Conservation (phyloP, 129 eudicot genomes). For the Ambrosia trifida region DNA sequence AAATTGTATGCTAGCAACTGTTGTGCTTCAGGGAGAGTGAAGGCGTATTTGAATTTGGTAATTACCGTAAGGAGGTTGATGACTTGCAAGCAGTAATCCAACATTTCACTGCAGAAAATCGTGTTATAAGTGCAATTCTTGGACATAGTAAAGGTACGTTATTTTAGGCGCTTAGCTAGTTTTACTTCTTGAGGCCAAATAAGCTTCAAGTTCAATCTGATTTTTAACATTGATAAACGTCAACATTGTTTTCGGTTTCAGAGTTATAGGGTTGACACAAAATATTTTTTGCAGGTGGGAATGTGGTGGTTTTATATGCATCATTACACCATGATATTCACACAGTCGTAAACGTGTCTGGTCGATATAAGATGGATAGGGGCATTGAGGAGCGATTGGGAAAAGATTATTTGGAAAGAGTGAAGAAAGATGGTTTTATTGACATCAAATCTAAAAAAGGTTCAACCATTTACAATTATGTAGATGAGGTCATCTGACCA, state of each 20-base stretch:
- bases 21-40: constrained; percentile 67
- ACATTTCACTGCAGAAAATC: constrained; percentile 50
- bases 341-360: constrained; percentile 68
- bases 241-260: background rate
- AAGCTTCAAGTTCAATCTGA: background rate
- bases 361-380: constrained; percentile 61
- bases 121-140: constrained; percentile 51
- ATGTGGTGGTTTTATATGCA: constrained; percentile 71
- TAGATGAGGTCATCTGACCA: background rate
- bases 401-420: constrained; percentile 55
- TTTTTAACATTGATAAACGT: background rate
- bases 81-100: constrained; percentile 64
- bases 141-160: constrained; percentile 81
- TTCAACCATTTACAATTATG: constrained; percentile 19
- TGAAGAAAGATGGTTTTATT: constrained; percentile 61
- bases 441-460: constrained; percentile 58
- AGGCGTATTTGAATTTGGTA: constrained; percentile 67
- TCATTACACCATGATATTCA: constrained; percentile 65
- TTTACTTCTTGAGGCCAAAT: constrained; percentile 23
- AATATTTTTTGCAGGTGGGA: constrained; percentile 49
- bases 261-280: background rate
- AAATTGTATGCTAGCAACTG: background rate
- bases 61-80: constrained; percentile 61
- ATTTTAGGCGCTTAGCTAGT: background rate
- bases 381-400: constrained; percentile 71